Evolutionary conservation across 192 early-diverging fungal genomes (phyloP).

Genomic region (Gigaspora rosea): DNA sequence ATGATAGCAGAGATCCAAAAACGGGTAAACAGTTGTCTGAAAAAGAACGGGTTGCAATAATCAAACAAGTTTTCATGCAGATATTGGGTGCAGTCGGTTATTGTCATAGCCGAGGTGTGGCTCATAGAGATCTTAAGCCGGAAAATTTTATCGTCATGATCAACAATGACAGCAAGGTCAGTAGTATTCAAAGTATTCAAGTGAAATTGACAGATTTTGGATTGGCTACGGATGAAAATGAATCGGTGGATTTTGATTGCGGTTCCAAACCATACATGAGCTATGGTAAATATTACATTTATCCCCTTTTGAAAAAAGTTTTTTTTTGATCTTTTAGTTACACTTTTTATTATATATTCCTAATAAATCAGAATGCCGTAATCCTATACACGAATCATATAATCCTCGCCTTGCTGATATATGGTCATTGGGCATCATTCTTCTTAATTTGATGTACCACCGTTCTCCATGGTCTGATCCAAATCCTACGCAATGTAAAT

Average conservation of each 20-base stretch:
- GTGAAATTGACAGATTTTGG: conserved; percentile 93
- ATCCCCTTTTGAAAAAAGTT: neutral
- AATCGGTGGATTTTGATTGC: conserved; percentile 85
- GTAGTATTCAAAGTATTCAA: conserved; percentile 31
- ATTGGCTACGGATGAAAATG: conserved; percentile 78
- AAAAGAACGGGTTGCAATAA: conserved; percentile 60
- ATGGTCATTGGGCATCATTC: conserved; percentile 75
- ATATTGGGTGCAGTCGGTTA: conserved; percentile 72
- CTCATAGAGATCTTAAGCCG: conserved; percentile 91
- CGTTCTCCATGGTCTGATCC: conserved; percentile 76
- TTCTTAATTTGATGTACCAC: conserved; percentile 71
- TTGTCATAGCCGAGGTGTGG: conserved; percentile 75
- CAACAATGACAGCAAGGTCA: conserved; percentile 26
- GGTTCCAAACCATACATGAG: conserved; percentile 69
- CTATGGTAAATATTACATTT: conserved; percentile 35
- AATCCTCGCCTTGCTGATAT: conserved; percentile 64
- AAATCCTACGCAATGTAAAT: conserved; percentile 55
- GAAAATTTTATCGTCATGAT: conserved; percentile 66
- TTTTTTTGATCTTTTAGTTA: neutral
- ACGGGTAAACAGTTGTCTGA: conserved; percentile 53
- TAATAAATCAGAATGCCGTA: conserved; percentile 44
- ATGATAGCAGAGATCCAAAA: conserved; percentile 41
- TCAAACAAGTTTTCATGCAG: conserved; percentile 71
- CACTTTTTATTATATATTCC: neutral
- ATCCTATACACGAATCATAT: conserved; percentile 47